Evolutionary conservation across 2,329 filamentous ascomycete genomes (phyloP).

Genomic region (Claviceps sp.): DNA sequence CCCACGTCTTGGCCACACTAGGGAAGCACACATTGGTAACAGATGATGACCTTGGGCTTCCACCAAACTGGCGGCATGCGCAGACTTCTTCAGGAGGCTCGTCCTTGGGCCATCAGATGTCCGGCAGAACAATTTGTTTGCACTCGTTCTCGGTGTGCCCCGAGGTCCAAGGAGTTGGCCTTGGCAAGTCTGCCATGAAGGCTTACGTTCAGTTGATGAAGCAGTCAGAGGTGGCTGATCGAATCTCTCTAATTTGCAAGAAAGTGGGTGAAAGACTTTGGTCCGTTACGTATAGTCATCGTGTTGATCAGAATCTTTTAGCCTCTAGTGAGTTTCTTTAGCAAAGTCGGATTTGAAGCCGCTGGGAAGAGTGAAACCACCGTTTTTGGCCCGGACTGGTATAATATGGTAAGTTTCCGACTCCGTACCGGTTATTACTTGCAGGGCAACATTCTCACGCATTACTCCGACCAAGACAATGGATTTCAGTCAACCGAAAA

Average conservation of each 20-base stretch:
- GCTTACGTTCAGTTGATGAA: conserved; percentile 48
- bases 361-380: conserved; percentile 53
- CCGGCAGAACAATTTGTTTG: conserved; percentile 61
- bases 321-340: conserved; percentile 62
- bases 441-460: neutral
- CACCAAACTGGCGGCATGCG: conserved; percentile 50
- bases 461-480: neutral
- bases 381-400: conserved; percentile 71
- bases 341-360: conserved; percentile 58
- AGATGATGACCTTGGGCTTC: conserved; percentile 53
- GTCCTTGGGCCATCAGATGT: conserved; percentile 51
- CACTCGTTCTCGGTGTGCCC: conserved; percentile 75
- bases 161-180: conserved; percentile 56
- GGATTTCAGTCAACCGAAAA: neutral
- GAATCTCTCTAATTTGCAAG: conserved; percentile 64
- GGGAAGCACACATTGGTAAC: conserved; percentile 45
- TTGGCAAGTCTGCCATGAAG: conserved; percentile 56
- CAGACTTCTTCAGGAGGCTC: conserved; percentile 26
- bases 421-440: neutral
- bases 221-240: conserved; percentile 53
- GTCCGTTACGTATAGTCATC: neutral
- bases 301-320: conserved; percentile 14
- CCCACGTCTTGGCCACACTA: conserved; percentile 65
- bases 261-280: conserved; percentile 14
- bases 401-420: conserved; percentile 53